Evolutionary conservation across 2,329 filamentous ascomycete genomes (phyloP).

Genomic region (Pseudogymnoascus sp.): DNA sequence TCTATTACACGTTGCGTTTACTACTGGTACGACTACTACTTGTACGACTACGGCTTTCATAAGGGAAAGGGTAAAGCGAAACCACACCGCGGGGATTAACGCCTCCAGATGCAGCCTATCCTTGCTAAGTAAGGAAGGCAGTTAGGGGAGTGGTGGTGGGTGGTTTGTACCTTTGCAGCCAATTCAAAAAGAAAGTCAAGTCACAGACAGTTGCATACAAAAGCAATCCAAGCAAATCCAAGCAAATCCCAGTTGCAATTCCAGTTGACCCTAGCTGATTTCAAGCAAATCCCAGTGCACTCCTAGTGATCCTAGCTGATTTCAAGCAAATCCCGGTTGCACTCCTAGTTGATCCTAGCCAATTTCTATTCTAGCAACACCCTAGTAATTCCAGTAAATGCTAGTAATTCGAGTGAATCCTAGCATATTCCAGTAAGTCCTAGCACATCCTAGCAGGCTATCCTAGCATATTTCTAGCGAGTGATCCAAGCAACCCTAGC

Average conservation of each 20-base stretch:
- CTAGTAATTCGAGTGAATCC: not conserved
- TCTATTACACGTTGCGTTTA: not conserved
- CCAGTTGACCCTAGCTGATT: not conserved
- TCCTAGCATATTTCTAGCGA: too few species aligned
- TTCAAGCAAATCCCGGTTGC: not conserved
- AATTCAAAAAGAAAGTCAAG: too few species aligned
- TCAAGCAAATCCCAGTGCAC: not conserved
- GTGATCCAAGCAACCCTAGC: not conserved
- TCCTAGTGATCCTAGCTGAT: not conserved
- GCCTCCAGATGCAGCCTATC: not conserved
- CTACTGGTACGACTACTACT: not conserved
- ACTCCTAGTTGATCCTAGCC: not conserved
- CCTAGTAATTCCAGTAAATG: not conserved
- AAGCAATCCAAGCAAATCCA: not conserved
- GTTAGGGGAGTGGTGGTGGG: not conserved
- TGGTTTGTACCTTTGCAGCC: not conserved
- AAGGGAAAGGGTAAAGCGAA: not conserved
- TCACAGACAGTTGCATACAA: too few species aligned
- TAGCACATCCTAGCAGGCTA: not conserved
- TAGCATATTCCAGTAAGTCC: not conserved
- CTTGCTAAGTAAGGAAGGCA: not conserved
- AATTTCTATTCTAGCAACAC: not conserved
- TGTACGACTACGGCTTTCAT: not conserved
- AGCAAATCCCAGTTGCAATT: not conserved
- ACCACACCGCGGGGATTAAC: not conserved